Evolutionary conservation across 768 basidiomycete species (phyloP).

Genomic region (Gyrodon lividus): DNA sequence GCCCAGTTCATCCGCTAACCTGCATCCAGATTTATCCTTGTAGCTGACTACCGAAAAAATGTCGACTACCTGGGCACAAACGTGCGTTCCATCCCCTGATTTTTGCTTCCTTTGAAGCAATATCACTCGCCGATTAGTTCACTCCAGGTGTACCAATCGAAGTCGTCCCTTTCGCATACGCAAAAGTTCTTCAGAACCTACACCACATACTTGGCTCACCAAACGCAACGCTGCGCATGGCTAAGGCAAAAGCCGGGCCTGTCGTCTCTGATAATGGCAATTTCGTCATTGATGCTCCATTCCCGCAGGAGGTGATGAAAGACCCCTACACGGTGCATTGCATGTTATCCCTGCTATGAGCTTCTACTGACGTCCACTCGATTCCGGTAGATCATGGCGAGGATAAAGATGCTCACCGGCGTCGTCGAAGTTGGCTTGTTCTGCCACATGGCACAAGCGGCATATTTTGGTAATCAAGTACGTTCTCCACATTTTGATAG

Average conservation of each 20-base stretch:
- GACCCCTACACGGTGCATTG: conserved; percentile 58
- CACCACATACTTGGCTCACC: conserved; percentile 60
- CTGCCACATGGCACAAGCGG: conserved; percentile 87
- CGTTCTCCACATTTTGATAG: conserved; percentile 1
- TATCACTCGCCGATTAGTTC: conserved; percentile 49
- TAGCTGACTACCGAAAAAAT: conserved; percentile 97
- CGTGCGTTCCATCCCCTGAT: conserved; percentile 48
- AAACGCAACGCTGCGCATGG: conserved; percentile 86
- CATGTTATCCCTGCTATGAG: not conserved
- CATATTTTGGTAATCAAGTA: conserved; percentile 94
- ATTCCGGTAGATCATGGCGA: conserved; percentile 63
- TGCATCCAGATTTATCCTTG: conserved; percentile 68
- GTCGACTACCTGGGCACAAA: conserved; percentile 75
- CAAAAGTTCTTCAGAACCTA: conserved; percentile 76
- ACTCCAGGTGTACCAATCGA: conserved; percentile 91
- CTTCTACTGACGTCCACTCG: not conserved
- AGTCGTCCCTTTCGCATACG: conserved; percentile 95
- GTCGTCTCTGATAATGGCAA: conserved; percentile 97
- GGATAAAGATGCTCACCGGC: conserved; percentile 93
- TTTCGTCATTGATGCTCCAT: conserved; percentile 97
- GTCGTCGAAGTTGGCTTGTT: conserved; percentile 99
- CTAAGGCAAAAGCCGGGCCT: conserved; percentile 89
- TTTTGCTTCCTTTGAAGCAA: not conserved
- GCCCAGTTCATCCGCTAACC: not conserved
- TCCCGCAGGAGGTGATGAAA: conserved; percentile 63